These are phyloP conservation scores for Setomelanomma holmii DNA, from an alignment of 2,329 filamentous ascomycete genomes.

Conservation along the genomic window DNA sequence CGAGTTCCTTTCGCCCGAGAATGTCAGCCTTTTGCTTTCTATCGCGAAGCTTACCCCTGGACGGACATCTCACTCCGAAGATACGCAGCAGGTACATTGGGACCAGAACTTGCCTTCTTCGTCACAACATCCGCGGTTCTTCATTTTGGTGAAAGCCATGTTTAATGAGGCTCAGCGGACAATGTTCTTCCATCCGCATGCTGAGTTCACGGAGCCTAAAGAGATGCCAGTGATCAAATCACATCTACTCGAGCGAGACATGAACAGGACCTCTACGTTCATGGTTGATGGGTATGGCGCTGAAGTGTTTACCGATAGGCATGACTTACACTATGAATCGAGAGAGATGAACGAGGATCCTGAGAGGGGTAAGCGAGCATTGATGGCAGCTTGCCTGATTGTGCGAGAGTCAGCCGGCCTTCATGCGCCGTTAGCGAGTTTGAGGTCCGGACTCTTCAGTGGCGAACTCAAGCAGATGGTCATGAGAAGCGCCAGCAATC, in stretches of 20 bases:
- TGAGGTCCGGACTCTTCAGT: conserved; percentile 2
- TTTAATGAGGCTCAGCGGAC: conserved; percentile 28
- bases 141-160: conserved; percentile 25
- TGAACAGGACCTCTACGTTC: conserved; percentile 39
- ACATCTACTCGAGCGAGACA: conserved; percentile 35
- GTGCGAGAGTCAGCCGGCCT: conserved; percentile 19
- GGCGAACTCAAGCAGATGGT: too few relatives aligned
- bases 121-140: conserved; percentile 41
- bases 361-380: conserved; percentile 17
- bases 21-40: conserved; percentile 24
- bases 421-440: conserved; percentile 12
- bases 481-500: too few relatives aligned
- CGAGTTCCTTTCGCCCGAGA: conserved; percentile 37
- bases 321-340: conserved; percentile 32
- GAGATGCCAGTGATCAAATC: conserved; percentile 10
- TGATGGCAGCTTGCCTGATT: conserved; percentile 22
- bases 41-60: conserved; percentile 45
- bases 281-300: conserved; percentile 41
- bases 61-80: conserved; percentile 54
- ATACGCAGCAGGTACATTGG: conserved; percentile 57
- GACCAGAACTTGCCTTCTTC: conserved; percentile 45
- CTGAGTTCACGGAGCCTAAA: neutral
- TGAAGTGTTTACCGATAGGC: conserved; percentile 24
- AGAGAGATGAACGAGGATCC: conserved; percentile 15
- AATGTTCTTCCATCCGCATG: conserved; percentile 19